Percentiles rank a stretch among this genome's conserved stretches.
Conservation (phyloP, 179 eudicot genomes). For the Gypsophila paniculata region DNA sequence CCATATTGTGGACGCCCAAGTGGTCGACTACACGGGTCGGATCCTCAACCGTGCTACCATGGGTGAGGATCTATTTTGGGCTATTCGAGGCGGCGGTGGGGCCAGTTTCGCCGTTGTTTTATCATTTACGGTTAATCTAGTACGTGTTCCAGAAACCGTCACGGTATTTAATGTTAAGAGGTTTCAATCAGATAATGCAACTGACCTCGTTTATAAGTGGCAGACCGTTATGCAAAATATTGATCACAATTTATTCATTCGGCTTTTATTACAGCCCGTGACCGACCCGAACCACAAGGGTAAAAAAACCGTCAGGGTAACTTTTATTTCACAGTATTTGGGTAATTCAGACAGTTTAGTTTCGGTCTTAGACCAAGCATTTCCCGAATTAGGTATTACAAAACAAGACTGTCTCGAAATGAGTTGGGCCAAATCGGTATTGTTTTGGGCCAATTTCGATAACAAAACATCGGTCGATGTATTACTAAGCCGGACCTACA, state of each 20-base stretch:
- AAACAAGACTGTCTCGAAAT: constrained; percentile 26
- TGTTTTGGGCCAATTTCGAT: constrained; percentile 28
- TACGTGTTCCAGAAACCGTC: constrained; percentile 24
- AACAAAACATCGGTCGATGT: background rate
- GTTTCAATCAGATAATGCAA: constrained; percentile 18
- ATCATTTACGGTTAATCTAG: constrained; percentile 24
- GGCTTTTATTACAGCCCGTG: constrained; percentile 29
- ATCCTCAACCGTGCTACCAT: constrained; percentile 17
- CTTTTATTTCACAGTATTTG: constrained; percentile 20
- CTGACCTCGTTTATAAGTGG: constrained; percentile 30
- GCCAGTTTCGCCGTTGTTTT: constrained; percentile 29
- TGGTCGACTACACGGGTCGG: constrained; percentile 35
- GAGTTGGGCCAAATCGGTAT: constrained; percentile 21
- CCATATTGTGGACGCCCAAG: constrained; percentile 35
- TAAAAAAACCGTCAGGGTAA: constrained; percentile 22
- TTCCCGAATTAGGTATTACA: constrained; percentile 25
- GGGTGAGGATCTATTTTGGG: constrained; percentile 35
- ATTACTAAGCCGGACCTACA: constrained; percentile 19
- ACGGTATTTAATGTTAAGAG: constrained; percentile 29
- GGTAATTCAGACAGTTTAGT: constrained; percentile 23
- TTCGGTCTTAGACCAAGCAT: background rate
- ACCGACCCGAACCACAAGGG: constrained; percentile 18
- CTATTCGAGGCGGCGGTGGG: constrained; percentile 33
- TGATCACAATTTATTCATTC: constrained; percentile 29
- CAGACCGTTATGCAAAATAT: constrained; percentile 25